Percentiles rank a stretch among this genome's conserved stretches.
phyloP scores from a whole-genome alignment of 75 land plant species.

The Cupressus sempervirens region DNA sequence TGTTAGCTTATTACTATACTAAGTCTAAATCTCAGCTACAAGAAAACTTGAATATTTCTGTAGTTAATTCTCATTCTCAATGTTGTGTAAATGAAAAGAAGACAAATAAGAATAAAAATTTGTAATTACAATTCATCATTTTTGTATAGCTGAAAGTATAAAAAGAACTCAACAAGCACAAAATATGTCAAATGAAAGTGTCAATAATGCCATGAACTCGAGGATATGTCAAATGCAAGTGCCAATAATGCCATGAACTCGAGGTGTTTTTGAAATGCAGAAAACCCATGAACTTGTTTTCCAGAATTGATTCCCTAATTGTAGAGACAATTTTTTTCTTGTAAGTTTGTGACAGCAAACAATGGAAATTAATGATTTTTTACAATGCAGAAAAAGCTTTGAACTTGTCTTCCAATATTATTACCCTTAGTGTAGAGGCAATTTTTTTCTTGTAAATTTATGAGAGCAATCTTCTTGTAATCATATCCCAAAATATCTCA shows the following conservation, averaged over 20 bases:
- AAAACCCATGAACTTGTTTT: neutral
- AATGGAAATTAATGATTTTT: neutral
- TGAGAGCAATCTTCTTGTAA: neutral
- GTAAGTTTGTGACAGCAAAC: neutral
- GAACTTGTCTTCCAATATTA: neutral
- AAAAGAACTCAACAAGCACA: neutral
- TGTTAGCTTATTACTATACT: neutral
- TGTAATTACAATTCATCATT: neutral
- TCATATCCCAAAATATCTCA: neutral
- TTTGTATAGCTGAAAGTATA: neutral
- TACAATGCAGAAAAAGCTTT: neutral
- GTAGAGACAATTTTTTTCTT: neutral
- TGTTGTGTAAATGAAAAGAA: neutral
- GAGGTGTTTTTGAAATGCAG: too few species aligned
- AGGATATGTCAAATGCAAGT: too few species aligned
- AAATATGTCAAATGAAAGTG: neutral
- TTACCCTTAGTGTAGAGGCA: too few species aligned
- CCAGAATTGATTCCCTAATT: neutral
- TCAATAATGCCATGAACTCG: neutral
- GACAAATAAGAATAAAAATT: neutral
- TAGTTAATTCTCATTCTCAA: neutral
- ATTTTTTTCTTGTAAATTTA: neutral
- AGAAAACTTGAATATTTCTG: neutral
- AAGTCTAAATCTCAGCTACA: neutral
- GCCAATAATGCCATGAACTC: too few species aligned